Evolutionary conservation across 495 filamentous ascomycete species (phyloP).

Genomic region (Neurospora tetrasperma): DNA sequence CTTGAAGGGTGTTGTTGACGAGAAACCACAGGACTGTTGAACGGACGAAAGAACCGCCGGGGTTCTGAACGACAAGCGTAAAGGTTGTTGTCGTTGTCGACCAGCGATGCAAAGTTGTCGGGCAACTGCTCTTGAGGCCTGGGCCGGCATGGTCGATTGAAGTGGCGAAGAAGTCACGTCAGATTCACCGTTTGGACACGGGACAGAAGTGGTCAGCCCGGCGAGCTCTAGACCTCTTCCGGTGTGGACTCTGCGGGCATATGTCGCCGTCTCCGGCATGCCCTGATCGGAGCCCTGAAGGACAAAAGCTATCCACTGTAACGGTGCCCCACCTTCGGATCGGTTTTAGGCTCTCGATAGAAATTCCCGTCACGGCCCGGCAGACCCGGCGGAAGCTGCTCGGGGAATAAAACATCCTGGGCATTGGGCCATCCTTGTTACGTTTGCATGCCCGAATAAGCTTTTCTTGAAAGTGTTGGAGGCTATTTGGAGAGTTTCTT

Average conservation of each 20-base stretch:
- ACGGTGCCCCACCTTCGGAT: not conserved
- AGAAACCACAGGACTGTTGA: not conserved
- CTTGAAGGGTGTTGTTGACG: not conserved
- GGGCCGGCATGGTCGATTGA: not conserved
- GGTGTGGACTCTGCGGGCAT: not conserved
- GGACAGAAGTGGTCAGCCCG: not conserved
- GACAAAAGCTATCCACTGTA: not conserved
- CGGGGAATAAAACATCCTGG: not conserved
- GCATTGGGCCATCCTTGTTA: not conserved
- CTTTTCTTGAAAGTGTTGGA: not conserved
- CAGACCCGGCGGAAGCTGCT: not conserved
- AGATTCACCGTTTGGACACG: not conserved
- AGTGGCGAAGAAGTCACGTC: not conserved
- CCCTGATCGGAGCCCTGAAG: not conserved
- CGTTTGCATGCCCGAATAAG: not conserved
- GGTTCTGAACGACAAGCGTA: not conserved
- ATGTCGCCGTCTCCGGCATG: not conserved
- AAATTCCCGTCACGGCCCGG: not conserved
- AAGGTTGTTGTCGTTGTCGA: not conserved
- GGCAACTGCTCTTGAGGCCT: not conserved
- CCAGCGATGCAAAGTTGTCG: not conserved
- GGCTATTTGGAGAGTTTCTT: not conserved
- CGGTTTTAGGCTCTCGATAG: not conserved
- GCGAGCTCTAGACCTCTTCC: not conserved
- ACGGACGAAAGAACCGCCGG: not conserved